Evolutionary conservation across 2,329 filamentous ascomycete genomes (phyloP), one percentile per base, ranked within the genome.

Genomic region (Diaporthe longicolla): DNA sequence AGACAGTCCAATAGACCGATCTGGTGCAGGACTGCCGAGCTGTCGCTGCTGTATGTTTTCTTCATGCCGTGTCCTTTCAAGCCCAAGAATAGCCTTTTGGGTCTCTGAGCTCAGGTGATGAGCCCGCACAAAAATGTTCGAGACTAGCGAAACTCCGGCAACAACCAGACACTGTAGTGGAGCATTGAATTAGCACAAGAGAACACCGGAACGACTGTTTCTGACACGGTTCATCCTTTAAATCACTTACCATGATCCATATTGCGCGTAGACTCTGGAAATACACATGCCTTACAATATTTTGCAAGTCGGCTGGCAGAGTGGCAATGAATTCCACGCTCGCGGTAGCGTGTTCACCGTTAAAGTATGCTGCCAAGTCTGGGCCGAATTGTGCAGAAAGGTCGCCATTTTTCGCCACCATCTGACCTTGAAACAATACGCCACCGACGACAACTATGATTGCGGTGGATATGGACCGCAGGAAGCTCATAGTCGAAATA

Each of bases 381-480:
- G 19, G 32, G 0, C 88, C 88, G 0, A 94, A 85, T 5, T 87
- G 82, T 40, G 82, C 78, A 29, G 83, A 81, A 40, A 93, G 86
- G 11, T 79, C 79, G 5, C 83, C 79, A 37, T 87, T 85, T 77
- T 90, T 88, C 61, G 84, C 85, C 76, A 90, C 83, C 91, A 95
- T 94, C 74, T 88, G 84, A 80, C 95, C 95, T 82, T 94, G 92
- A 83, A 95, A 95, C 50, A 95, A 88, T 59, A 94, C 93, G n/a
- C 93, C 91, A 32, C 94, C 94, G 52, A 95, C 86, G 1, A 94
- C 93, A 70, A 95, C 88, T 0, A 91, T 91, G 26, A 92, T 88
- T 3, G 91, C 88, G 0, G 91, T 93, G 13, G 91, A 91, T 4
- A 95, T 84, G 77, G 93, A 93, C 26, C 93, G 90, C 10, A 92